Conservation (phyloP, 192 early-diverging fungal genomes). For the Linnemannia zychae region DNA sequence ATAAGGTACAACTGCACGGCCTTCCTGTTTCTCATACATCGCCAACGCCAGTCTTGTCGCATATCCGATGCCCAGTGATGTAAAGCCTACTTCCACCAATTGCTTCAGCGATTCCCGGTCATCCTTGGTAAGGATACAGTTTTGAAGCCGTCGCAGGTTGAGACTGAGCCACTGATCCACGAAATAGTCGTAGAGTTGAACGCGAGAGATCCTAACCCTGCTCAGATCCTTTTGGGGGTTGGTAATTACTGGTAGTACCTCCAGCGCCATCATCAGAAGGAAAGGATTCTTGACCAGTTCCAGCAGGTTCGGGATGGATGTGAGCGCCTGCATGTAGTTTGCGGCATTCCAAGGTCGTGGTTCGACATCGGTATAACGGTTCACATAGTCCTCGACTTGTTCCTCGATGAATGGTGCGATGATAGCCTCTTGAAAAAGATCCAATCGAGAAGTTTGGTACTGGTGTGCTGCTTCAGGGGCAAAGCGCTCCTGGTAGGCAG, state of each 20-base stretch:
- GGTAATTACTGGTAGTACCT: background rate
- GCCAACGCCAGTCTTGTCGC: background rate
- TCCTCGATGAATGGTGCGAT: background rate
- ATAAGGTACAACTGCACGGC: slow-evolving; percentile 6
- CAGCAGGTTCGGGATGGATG: background rate
- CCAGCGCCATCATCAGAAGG: background rate
- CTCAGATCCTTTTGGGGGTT: background rate
- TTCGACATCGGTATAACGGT: background rate
- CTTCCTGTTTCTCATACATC: slow-evolving; percentile 1
- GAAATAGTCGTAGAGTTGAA: slow-evolving; percentile 1
- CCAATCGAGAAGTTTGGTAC: too few relatives aligned
- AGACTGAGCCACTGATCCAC: background rate
- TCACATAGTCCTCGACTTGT: slow-evolving; percentile 2
- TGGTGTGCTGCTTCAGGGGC: too few relatives aligned
- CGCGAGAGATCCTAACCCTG: background rate
- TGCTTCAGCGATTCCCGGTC: background rate
- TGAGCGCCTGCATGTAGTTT: background rate
- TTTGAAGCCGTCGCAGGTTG: too few relatives aligned
- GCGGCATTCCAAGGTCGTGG: background rate
- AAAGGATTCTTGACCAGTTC: slow-evolving; percentile 2
- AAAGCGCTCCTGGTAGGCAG: too few relatives aligned
- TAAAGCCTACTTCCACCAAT: background rate
- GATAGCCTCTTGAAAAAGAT: slow-evolving; percentile 9
- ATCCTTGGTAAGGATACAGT: background rate
- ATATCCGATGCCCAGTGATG: background rate